phyloP scores from a whole-genome alignment of 441 rosid species.

The Corymbia citriodora region DNA sequence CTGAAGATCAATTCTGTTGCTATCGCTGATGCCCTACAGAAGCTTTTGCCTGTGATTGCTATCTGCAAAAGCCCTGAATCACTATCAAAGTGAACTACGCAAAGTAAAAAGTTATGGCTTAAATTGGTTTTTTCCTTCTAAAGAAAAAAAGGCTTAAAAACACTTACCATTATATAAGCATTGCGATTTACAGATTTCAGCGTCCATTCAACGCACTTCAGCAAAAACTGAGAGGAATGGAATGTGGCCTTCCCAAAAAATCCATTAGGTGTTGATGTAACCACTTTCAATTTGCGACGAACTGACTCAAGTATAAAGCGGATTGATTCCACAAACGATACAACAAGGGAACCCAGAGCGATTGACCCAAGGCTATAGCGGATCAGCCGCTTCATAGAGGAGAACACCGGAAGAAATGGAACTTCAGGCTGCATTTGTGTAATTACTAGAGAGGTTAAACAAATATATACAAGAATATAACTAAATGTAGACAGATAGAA shows the following conservation, averaged over 20 bases:
- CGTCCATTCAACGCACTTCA: conserved; percentile 69
- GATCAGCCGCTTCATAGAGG: conserved; percentile 88
- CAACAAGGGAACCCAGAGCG: conserved; percentile 88
- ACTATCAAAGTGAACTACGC: not conserved
- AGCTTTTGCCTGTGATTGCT: conserved; percentile 93
- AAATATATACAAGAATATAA: not conserved
- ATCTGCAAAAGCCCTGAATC: conserved; percentile 39
- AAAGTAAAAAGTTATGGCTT: not conserved
- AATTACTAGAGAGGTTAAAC: not conserved
- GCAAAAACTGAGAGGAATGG: conserved; percentile 58
- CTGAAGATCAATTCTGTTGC: conserved; percentile 86
- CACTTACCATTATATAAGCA: conserved; percentile 91
- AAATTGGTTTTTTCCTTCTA: not conserved
- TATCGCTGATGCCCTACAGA: conserved; percentile 74
- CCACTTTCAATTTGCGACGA: conserved; percentile 70
- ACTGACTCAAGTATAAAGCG: conserved; percentile 84
- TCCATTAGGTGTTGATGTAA: conserved; percentile 47
- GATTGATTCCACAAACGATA: conserved; percentile 87
- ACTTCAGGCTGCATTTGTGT: conserved; percentile 63
- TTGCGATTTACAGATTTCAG: conserved; percentile 88
- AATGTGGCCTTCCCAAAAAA: conserved; percentile 49
- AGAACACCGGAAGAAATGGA: conserved; percentile 89
- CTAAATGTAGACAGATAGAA: not conserved
- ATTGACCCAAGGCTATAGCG: conserved; percentile 91
- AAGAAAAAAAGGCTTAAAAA: not conserved